Evolutionary conservation across 1,284 basidiomycete genomes (phyloP).

Genomic region (Ceratobasidium sp.): DNA sequence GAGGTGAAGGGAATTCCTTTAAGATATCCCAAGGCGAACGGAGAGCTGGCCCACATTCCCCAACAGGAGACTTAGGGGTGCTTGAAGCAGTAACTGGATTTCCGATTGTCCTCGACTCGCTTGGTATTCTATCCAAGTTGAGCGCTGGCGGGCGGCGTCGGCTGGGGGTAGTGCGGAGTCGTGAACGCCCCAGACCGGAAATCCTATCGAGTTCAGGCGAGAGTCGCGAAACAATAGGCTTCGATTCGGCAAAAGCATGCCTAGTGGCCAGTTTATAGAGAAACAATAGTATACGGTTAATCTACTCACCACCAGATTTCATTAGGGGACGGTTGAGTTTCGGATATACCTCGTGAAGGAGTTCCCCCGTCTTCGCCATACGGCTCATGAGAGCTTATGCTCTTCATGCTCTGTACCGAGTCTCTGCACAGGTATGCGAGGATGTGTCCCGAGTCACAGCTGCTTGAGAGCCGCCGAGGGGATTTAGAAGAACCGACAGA

Average conservation of each 20-base stretch:
- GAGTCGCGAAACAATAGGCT: neutral
- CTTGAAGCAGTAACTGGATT: too few species aligned
- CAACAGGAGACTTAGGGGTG: neutral
- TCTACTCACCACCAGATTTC: neutral
- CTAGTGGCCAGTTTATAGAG: neutral
- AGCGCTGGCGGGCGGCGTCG: conserved; percentile 16
- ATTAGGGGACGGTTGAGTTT: too few species aligned
- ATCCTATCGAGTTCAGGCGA: neutral
- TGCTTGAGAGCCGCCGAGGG: neutral
- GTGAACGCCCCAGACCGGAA: neutral
- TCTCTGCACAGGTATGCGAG: conserved; percentile 26
- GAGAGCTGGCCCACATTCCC: neutral
- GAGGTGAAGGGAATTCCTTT: conserved; percentile 15
- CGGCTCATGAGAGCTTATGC: conserved; percentile 4
- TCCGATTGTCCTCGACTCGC: too few species aligned
- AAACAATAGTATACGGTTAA: neutral
- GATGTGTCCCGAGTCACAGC: neutral
- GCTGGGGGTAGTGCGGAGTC: neutral
- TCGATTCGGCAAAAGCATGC: neutral
- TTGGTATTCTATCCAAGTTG: neutral
- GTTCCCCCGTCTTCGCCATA: neutral
- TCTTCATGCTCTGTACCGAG: neutral
- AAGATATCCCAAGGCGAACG: conserved; percentile 10
- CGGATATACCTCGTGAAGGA: too few species aligned
- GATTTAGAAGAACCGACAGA: conserved; percentile 7